phyloP scores from a whole-genome alignment of 768 basidiomycete species.

The Collybia nuda region DNA sequence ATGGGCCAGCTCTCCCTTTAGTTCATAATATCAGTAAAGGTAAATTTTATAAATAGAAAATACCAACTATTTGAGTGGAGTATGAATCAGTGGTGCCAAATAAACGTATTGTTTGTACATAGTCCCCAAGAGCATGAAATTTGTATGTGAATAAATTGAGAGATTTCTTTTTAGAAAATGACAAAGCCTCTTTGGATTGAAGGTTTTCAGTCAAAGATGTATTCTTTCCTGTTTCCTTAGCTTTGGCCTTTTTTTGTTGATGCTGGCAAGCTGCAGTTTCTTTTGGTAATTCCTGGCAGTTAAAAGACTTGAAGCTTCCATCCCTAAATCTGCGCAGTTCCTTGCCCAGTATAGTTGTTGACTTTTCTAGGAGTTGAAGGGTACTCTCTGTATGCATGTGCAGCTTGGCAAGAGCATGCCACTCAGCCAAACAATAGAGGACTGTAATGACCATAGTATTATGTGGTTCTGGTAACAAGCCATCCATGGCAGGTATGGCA shows the following conservation, averaged over 20 bases:
- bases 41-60: no score
- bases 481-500: constrained; percentile 31
- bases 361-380: constrained; percentile 15
- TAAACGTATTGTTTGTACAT: constrained; percentile 14
- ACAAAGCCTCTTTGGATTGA: no score
- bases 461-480: constrained; percentile 24
- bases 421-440: constrained; percentile 20
- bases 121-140: constrained; percentile 28
- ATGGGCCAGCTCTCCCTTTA: neutral
- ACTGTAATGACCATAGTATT: constrained; percentile 19
- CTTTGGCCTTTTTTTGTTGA: constrained; percentile 1
- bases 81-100: constrained; percentile 21
- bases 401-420: constrained; percentile 28
- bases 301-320: constrained; percentile 18
- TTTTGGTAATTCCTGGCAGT: constrained; percentile 11
- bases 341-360: constrained; percentile 18
- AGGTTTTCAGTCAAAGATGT: neutral
- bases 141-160: constrained; percentile 27
- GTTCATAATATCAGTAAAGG: neutral
- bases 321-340: constrained; percentile 17
- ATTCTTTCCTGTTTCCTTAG: neutral
- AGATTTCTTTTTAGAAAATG: constrained; percentile 12
- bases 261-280: neutral
- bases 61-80: constrained; percentile 17
- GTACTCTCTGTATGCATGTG: constrained; percentile 24